Percentiles rank a stretch among this genome's conserved stretches.
Conservation (phyloP, 495 filamentous ascomycete species). For the Aspergillus diversus region DNA sequence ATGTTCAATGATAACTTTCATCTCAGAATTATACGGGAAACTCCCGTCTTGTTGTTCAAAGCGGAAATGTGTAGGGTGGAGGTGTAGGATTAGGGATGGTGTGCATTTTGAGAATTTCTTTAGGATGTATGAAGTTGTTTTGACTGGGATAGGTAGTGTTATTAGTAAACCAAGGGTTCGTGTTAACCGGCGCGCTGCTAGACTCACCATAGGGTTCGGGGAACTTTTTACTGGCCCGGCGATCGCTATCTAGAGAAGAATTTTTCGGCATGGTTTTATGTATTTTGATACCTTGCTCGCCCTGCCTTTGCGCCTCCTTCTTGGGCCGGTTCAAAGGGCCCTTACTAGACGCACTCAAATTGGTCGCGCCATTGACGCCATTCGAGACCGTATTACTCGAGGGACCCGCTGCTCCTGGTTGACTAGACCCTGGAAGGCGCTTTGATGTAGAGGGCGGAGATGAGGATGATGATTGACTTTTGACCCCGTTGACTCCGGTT, state of each 20-base stretch:
- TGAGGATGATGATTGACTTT: slow-evolving; percentile 63
- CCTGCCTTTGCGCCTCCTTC: slow-evolving; percentile 53
- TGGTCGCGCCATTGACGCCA: slow-evolving; percentile 50
- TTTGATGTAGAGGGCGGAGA: slow-evolving; percentile 69
- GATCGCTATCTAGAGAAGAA: slow-evolving; percentile 36
- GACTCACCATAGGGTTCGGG: slow-evolving; percentile 56
- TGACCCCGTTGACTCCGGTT: slow-evolving; percentile 63
- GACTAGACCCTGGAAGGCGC: slow-evolving; percentile 56
- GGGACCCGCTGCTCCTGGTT: slow-evolving; percentile 38
- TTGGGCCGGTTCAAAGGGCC: slow-evolving; percentile 56
- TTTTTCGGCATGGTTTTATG: slow-evolving; percentile 40
- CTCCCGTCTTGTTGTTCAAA: slow-evolving; percentile 95
- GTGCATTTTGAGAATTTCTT: slow-evolving; percentile 74
- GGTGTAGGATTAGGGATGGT: slow-evolving; percentile 84
- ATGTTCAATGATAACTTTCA: slow-evolving; percentile 82
- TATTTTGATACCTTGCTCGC: slow-evolving; percentile 39
- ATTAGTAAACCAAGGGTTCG: slow-evolving; percentile 17
- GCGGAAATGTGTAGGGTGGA: slow-evolving; percentile 83
- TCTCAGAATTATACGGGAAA: slow-evolving; percentile 87
- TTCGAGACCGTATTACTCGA: slow-evolving; percentile 27
- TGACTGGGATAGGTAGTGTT: slow-evolving; percentile 47
- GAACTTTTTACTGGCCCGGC: slow-evolving; percentile 40
- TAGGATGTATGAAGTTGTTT: slow-evolving; percentile 76
- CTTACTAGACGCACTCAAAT: slow-evolving; percentile 38
- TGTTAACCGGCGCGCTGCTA: slow-evolving; percentile 3